Evolutionary conservation across 805 yeast species (phyloP), one percentile per base, ranked within the genome.

Genomic region (Candida bentonensis): DNA sequence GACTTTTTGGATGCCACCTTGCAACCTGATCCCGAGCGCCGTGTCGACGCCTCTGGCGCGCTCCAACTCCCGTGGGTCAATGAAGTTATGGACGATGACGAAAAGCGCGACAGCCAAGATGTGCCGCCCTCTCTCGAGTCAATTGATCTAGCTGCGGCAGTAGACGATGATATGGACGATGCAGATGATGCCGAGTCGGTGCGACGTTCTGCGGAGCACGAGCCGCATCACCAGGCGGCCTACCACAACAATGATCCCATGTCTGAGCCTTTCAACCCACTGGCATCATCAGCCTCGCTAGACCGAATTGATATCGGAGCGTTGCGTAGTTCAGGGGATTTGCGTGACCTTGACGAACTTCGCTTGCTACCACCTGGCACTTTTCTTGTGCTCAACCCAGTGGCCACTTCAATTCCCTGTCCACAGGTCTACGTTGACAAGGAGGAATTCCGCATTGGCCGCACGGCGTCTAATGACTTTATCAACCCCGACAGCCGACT

Each of bases 1-100:
- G 80, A 77, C 51, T 89, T 92, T 53, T 67, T 92, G 26, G 73
- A 72, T 44, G 61, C 77, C 20, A 65, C 94, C 46, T 67, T 92
- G 15, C 82, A 81, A 55, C 86, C 82, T 1, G 81, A 87, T 56
- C 95, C 95, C 0, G 63, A 69, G 27, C 59, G 71, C 33, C 70
- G 98, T 48, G 70, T 83, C 17, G 76, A 80, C 17, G 96, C 97
- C 0, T 66, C 66, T 4, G 75, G 73, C 45, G 96, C 96, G 0
- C 66, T 89, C 40, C 58, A 66, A 17, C 94, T 86, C 58, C 80
- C 81, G 2, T 92, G 98, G 98, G 66, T 89, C n/a, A 59, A 49
- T 25, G 54, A 36, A 22, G 48, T n/a, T 9, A 45, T 55, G 15
- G 59, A 57, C 2, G 60, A 54, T 17, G 54, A 46, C 54, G 49